A percentile compares a stretch with the other conserved stretches of the same genome.
Conservation (phyloP, 2,329 filamentous ascomycete genomes). For the Ophiostoma triangulosporum region DNA sequence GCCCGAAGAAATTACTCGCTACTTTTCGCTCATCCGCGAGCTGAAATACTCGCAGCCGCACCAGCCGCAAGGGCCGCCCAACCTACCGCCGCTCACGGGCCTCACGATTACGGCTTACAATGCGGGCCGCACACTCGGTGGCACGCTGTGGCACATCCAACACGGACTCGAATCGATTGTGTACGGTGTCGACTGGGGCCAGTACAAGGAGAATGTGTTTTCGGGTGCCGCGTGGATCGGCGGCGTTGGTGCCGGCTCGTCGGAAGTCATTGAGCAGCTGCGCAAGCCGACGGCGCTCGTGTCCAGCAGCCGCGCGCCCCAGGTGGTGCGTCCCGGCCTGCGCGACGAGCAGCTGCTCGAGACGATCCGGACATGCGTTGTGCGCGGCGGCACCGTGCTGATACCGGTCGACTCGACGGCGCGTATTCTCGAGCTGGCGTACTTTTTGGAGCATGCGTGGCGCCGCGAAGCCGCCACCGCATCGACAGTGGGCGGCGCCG, state of each 20-base stretch:
- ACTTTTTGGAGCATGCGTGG: conserved; percentile 88
- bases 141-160: conserved; percentile 98
- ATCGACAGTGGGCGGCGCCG: conserved; percentile 15
- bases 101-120: conserved; percentile 95
- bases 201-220: conserved; percentile 89
- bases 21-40: conserved; percentile 81
- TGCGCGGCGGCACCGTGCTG: conserved; percentile 75
- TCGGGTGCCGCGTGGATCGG: conserved; percentile 89
- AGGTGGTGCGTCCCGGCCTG: conserved; percentile 62
- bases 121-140: conserved; percentile 87
- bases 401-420: conserved; percentile 93
- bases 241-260: conserved; percentile 53
- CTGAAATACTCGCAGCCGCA: conserved; percentile 96
- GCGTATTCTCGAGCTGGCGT: conserved; percentile 82
- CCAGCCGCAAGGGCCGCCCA: conserved; percentile 74
- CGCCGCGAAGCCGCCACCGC: conserved; percentile 44
- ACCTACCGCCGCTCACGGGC: conserved; percentile 77
- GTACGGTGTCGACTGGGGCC: conserved; percentile 96
- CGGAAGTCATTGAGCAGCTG: conserved; percentile 85
- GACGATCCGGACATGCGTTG: conserved; percentile 65
- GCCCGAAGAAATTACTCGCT: conserved; percentile 76
- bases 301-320: conserved; percentile 67
- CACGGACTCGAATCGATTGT: conserved; percentile 94
- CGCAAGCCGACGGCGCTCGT: conserved; percentile 87
- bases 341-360: conserved; percentile 76